phyloP scores from a whole-genome alignment of 2,329 filamentous ascomycete genomes.

The Beauveria asiatica region DNA sequence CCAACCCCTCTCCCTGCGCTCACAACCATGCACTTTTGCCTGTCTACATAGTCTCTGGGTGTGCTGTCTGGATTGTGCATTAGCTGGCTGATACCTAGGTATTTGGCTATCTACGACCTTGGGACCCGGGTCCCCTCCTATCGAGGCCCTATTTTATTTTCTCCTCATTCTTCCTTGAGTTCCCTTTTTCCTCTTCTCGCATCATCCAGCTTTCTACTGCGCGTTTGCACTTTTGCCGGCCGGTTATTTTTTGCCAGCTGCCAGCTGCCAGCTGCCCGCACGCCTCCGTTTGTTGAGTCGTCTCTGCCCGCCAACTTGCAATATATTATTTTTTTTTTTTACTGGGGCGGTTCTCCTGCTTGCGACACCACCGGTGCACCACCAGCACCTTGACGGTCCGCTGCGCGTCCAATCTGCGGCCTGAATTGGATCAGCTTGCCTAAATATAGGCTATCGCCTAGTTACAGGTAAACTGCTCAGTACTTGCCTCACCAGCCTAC shows the following conservation, averaged over 20 bases:
- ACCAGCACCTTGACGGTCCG: neutral
- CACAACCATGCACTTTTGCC: neutral
- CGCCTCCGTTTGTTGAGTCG: neutral
- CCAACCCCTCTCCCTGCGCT: neutral
- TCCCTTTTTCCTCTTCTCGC: neutral
- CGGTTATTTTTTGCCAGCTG: neutral
- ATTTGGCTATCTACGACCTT: neutral
- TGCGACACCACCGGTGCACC: neutral
- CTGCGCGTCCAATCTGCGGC: neutral
- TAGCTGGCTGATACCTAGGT: neutral
- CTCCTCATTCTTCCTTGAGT: neutral
- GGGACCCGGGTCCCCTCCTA: neutral
- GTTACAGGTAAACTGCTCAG: neutral
- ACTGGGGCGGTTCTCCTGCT: neutral
- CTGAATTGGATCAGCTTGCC: neutral
- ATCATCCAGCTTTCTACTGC: neutral
- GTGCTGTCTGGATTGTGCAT: conserved; percentile 4
- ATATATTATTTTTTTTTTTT: neutral
- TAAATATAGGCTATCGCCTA: too few relatives aligned
- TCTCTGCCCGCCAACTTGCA: neutral
- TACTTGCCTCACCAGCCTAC: neutral
- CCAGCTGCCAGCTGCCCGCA: neutral
- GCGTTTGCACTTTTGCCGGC: neutral
- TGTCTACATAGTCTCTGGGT: neutral
- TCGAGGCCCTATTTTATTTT: neutral